A percentile compares a stretch with the other conserved stretches of the same genome.
These are phyloP conservation scores for Orbilia quercus DNA, from an alignment of 2,329 filamentous ascomycete genomes.

Conservation along the genomic window DNA sequence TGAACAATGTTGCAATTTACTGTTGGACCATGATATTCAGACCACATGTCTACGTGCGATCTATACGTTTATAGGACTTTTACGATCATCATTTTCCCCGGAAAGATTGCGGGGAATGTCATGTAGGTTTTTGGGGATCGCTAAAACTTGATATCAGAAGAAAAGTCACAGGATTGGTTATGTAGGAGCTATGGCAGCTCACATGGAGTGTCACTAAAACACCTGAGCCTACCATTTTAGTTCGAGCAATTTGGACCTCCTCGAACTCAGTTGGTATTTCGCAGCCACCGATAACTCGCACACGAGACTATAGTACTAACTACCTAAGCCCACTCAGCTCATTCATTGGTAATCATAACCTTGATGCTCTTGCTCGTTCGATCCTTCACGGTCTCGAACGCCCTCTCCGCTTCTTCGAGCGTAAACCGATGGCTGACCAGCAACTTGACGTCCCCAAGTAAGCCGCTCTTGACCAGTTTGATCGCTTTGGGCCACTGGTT, in stretches of 20 bases:
- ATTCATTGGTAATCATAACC: conserved; percentile 82
- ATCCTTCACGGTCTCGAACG: conserved; percentile 88
- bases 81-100: no score
- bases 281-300: no score
- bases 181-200: neutral
- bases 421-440: conserved; percentile 88
- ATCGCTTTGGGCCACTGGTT: conserved; percentile 98
- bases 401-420: conserved; percentile 86
- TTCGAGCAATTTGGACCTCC: no score
- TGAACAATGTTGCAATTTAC: no score
- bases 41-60: no score
- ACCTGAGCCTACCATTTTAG: neutral
- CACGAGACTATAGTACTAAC: no score
- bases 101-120: no score
- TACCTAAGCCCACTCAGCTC: neutral
- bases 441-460: conserved; percentile 75
- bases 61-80: no score
- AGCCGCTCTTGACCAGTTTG: conserved; percentile 82
- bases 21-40: no score
- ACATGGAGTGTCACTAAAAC: conserved; percentile 2
- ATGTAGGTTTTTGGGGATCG: no score
- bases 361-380: conserved; percentile 96
- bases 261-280: no score
- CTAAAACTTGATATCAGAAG: neutral
- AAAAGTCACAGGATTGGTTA: neutral